Conservation (phyloP, 352 stramenopile genomes). For the Phytophthora multivora region DNA sequence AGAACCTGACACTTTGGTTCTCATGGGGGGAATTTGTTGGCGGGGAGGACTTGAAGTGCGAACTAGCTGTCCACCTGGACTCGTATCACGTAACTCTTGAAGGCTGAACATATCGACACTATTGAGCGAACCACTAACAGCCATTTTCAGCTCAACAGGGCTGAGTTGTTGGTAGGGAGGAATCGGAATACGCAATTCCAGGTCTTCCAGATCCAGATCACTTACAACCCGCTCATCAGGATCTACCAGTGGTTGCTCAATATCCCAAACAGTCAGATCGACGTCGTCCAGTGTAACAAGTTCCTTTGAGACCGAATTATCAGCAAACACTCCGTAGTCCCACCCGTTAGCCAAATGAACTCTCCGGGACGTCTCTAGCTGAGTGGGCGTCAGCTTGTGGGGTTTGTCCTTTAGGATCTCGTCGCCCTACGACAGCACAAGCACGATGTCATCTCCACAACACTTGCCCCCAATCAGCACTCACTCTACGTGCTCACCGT, state of each 20-base stretch:
- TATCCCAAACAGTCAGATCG: too few species aligned
- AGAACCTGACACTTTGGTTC: too few species aligned
- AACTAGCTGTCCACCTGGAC: too few species aligned
- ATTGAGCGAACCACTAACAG: neutral
- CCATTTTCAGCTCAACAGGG: neutral
- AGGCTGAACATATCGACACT: neutral
- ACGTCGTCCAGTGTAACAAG: too few species aligned
- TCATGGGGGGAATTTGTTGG: too few species aligned
- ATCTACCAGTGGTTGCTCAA: neutral
- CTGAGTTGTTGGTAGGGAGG: neutral
- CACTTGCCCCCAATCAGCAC: neutral
- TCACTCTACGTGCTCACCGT: conserved; percentile 11
- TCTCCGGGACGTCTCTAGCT: conserved; percentile 12
- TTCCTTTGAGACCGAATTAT: too few species aligned
- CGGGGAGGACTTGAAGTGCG: too few species aligned
- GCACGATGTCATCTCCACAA: neutral
- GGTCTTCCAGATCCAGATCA: neutral
- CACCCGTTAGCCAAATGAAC: conserved; percentile 2
- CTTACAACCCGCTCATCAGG: neutral
- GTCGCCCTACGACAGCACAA: conserved; percentile 17
- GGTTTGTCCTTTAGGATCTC: conserved; percentile 24
- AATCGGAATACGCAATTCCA: neutral
- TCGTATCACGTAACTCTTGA: neutral
- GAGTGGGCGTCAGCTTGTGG: conserved; percentile 8
- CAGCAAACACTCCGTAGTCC: too few species aligned